Evolutionary conservation across 176 grass and related monocot species (phyloP).

Genomic region (Triticum dicoccoides): DNA sequence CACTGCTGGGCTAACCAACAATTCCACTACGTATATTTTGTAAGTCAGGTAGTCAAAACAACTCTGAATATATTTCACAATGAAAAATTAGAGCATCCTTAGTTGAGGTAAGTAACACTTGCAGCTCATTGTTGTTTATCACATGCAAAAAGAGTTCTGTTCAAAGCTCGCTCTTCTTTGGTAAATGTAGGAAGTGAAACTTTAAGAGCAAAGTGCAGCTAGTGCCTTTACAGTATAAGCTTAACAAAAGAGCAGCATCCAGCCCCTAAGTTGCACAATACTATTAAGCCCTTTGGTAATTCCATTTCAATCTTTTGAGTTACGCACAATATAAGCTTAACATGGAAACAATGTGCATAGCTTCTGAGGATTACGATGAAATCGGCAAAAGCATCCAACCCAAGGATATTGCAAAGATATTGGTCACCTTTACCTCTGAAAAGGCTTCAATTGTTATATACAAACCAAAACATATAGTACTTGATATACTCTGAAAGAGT

Average conservation of each 20-base stretch:
- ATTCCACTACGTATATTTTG: neutral
- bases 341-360: neutral
- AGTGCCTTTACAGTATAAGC: neutral
- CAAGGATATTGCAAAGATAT: neutral
- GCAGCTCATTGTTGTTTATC: neutral
- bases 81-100: neutral
- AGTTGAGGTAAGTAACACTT: neutral
- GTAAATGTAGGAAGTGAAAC: constrained; percentile 7
- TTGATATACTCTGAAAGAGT: neutral
- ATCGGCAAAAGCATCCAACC: neutral
- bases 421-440: neutral
- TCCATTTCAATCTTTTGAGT: neutral
- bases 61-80: neutral
- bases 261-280: too few relatives aligned
- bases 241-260: too few relatives aligned
- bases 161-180: neutral
- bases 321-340: neutral
- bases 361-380: neutral
- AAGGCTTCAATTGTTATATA: neutral
- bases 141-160: too few relatives aligned
- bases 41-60: neutral
- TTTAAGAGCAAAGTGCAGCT: neutral
- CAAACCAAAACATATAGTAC: neutral
- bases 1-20: neutral
- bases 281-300: neutral